These are phyloP conservation scores for Pseudogymnoascus sp. DNA, from an alignment of 2,329 filamentous ascomycete genomes.

Conservation along the genomic window DNA sequence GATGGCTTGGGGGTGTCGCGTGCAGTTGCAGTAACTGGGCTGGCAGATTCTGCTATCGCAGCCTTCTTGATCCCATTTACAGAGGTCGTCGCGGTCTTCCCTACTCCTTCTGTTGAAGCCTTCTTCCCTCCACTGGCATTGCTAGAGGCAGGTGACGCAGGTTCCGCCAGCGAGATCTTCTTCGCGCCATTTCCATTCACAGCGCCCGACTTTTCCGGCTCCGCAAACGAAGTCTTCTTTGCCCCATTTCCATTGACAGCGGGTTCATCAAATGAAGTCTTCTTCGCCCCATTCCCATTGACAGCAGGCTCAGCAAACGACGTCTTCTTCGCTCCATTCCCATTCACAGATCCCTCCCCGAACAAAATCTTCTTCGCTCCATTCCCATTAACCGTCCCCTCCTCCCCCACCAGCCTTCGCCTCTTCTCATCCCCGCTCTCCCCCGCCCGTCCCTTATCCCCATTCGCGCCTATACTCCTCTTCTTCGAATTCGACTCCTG, in stretches of 20 bases:
- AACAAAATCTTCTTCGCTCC: background rate
- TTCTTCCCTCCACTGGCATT: background rate
- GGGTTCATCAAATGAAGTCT: background rate
- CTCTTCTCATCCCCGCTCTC: background rate
- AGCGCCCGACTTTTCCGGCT: background rate
- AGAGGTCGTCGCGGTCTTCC: background rate
- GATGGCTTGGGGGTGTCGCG: background rate
- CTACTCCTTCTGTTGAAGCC: background rate
- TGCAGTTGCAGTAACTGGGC: background rate
- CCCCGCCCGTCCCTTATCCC: background rate
- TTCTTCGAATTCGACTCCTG: background rate
- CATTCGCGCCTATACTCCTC: background rate
- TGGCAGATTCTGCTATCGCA: background rate
- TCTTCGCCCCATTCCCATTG: background rate
- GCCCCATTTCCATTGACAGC: background rate
- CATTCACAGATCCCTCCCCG: background rate
- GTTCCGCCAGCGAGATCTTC: background rate
- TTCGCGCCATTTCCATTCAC: background rate
- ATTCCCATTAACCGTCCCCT: background rate
- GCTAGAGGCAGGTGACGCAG: background rate
- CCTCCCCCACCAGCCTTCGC: background rate
- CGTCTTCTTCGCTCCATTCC: background rate
- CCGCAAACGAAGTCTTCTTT: background rate
- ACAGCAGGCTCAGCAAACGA: background rate
- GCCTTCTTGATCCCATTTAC: background rate